Base-by-base conservation (phyloP, 805 yeast species). In the Wickerhamomyces kurtzmanii region DNA sequence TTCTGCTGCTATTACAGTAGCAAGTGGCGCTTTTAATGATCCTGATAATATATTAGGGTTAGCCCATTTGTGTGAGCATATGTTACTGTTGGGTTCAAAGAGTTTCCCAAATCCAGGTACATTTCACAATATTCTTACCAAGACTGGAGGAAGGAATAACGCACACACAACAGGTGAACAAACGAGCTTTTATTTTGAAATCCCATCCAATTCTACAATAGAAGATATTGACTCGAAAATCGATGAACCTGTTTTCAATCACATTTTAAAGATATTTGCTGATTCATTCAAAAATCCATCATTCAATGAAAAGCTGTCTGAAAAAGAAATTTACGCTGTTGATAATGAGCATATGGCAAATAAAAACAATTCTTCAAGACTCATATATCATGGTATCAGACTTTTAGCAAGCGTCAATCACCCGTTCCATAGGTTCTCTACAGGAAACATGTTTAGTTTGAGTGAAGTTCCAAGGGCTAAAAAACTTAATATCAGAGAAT, bases 21-120 rank as follows among this genome's bases (percentile, higher is more conserved):
- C 77, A 4, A 61, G 83, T 1, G 98, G 98, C 7, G 75, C 94
- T 2, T 76, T 75, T 43, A 63, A 75, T 26, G 96, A 89, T 39
- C 89, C 94, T 1, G 59, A 55, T 5, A 65, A 63, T 5, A 40
- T 79, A 2, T 74, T 74, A 0, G 98, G 98, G 0, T 46, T 89
- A 20, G 97, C 97, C 0, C 98, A 89, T 56, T 66, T 84, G 32
- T 79, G 93, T 42, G 96, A 85, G 45, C 95, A 85, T 49, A 61
- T 80, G 64, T 31, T 75, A 3, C 53, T 71, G 19, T 59, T 64
- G 31, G 81, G 78, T 3, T 69, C 81, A 0, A 71, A 65, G 39
- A 52, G 60, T 28, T 75, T 49, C 36, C 76, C 81, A 1, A 45
- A 53, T 12, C 61, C 70, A 1, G 63, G 59, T 21, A 40, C 43